These are phyloP conservation scores for Prosopis cineraria DNA, from an alignment of 306 rosid genomes.

Conservation along the genomic window DNA sequence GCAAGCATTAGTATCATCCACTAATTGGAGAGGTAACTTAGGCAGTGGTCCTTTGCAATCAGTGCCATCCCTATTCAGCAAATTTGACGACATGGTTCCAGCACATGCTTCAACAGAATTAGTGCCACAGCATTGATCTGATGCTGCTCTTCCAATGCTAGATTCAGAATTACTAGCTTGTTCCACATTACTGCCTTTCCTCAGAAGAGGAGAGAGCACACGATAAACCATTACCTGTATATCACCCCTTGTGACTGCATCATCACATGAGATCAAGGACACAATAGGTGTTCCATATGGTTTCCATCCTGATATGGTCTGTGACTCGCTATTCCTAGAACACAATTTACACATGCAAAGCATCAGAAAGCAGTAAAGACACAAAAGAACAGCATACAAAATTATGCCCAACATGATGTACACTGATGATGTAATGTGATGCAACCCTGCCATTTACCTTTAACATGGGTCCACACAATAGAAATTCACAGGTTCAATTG, in stretches of 20 bases:
- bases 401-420: neutral
- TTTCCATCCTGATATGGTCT: conserved; percentile 75
- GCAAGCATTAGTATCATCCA: conserved; percentile 70
- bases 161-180: conserved; percentile 53
- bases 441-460: neutral
- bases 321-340: conserved; percentile 62
- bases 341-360: conserved; percentile 21
- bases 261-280: conserved; percentile 67
- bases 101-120: conserved; percentile 45
- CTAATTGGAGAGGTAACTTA: conserved; percentile 74
- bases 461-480: conserved; percentile 8
- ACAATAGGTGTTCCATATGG: conserved; percentile 85
- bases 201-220: conserved; percentile 73
- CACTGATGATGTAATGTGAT: conserved; percentile 4
- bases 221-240: conserved; percentile 62
- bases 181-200: conserved; percentile 54
- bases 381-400: conserved; percentile 5
- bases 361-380: conserved; percentile 23
- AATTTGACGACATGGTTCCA: conserved; percentile 43
- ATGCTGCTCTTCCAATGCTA: conserved; percentile 41
- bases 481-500: conserved; percentile 5
- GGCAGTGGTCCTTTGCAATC: conserved; percentile 49
- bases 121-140: conserved; percentile 39
- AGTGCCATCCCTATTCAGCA: conserved; percentile 49
- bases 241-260: conserved; percentile 65